phyloP scores from a whole-genome alignment of 2,329 filamentous ascomycete genomes.

The Aspergillus brunneoviolaceus region DNA sequence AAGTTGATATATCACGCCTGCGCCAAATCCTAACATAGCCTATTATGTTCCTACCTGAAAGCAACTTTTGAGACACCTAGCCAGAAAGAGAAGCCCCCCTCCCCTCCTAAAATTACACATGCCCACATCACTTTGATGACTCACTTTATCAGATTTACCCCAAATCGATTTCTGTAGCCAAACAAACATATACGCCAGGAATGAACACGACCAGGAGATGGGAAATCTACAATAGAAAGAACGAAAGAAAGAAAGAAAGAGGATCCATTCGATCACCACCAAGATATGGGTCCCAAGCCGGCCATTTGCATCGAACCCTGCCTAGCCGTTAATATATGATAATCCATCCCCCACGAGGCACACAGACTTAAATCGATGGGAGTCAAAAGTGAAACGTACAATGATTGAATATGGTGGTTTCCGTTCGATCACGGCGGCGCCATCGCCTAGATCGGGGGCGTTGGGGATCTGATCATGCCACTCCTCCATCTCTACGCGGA shows the following conservation, averaged over 20 bases:
- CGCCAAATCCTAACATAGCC: too few species aligned
- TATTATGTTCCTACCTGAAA: too few species aligned
- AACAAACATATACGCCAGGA: not conserved
- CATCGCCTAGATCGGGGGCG: conserved; percentile 64
- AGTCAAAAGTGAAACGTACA: conserved; percentile 26
- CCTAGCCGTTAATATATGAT: conserved; percentile 11
- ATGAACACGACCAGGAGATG: not conserved
- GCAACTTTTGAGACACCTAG: too few species aligned
- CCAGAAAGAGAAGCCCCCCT: too few species aligned
- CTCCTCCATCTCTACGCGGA: conserved; percentile 80
- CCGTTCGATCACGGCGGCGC: conserved; percentile 53
- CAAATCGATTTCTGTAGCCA: not conserved
- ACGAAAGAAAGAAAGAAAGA: not conserved
- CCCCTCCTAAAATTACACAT: too few species aligned
- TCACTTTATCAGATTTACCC: not conserved
- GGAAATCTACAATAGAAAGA: not conserved
- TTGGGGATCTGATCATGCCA: conserved; percentile 87
- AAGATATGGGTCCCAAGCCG: conserved; percentile 46
- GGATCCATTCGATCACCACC: conserved; percentile 39
- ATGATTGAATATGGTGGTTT: conserved; percentile 55
- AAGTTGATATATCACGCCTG: too few species aligned
- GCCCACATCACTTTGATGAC: too few species aligned
- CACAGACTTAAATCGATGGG: too few species aligned
- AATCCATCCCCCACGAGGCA: too few species aligned
- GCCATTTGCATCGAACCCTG: conserved; percentile 50